Evolutionary conservation across 1,139 yeast species (phyloP), one percentile per base, ranked within the genome.

Genomic region (Hemisphaericaspora xylofermentans): DNA sequence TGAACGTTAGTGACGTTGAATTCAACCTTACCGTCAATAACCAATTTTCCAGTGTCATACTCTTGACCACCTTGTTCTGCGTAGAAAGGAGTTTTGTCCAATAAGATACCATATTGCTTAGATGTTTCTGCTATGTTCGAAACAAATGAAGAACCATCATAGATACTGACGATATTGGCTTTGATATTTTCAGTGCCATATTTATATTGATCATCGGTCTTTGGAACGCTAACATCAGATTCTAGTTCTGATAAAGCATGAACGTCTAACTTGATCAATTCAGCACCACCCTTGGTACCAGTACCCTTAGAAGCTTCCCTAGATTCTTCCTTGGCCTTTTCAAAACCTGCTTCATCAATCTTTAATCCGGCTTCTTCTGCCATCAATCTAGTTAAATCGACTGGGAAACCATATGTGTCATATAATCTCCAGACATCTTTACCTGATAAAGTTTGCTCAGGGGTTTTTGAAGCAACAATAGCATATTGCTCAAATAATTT

Each of bases 21-120:
- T 63, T 91, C 97, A 43, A 89, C 74, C 52, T 70, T 71, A 39
- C 95, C 97, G 58, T 89, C 98, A 56, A 88, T 81, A 39, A 89
- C 93, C 51, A 93, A 74, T 64, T 80, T 86, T 66, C 99, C 99
- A 35, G 95, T 86, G 62, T 93, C 99, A 60, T 78, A 85, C 66
- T 88, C 97, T 74, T 93, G 99, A 59, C 99, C 99, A 80, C 99
- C 99, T 68, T 88, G 95, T 69, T 93, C 99, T 39, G 98, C 98
- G 60, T 93, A 93, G 68, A 93, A 88, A 60, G 95, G 94, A 27
- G 98, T 87, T 64, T 80, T 84, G 64, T 93, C 95, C 47, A 93
- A 75, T 42, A 93, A 64, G 42, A 93, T 67, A 61, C 98, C 98
- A 50, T 78, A 69, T 60, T 84, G 88, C 53, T 75, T 71, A 36